Conservation (phyloP, 495 filamentous ascomycete species). For the Astrocystis sublimbata region DNA sequence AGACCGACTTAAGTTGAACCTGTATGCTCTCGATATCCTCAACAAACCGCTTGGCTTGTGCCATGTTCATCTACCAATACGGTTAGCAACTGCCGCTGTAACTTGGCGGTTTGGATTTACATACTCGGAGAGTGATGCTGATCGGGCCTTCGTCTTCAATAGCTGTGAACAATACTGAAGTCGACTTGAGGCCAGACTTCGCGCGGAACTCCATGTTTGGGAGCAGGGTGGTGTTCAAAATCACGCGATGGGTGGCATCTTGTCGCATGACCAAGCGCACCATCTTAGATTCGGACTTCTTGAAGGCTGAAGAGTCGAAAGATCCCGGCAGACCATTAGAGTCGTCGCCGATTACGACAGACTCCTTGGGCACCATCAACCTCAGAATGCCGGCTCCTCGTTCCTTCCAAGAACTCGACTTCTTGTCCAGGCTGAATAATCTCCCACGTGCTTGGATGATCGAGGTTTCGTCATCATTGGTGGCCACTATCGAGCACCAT, state of each 20-base stretch:
- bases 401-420: conserved; percentile 72
- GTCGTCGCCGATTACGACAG: conserved; percentile 50
- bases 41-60: conserved; percentile 46
- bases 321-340: conserved; percentile 42
- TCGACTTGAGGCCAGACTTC: conserved; percentile 62
- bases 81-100: conserved; percentile 2
- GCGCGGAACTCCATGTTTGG: conserved; percentile 73
- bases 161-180: conserved; percentile 53
- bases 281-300: conserved; percentile 45
- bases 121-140: conserved; percentile 71
- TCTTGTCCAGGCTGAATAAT: conserved; percentile 71
- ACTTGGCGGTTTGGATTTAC: conserved; percentile 23
- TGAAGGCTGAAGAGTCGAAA: conserved; percentile 52
- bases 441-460: conserved; percentile 67
- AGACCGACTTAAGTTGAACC: conserved; percentile 37
- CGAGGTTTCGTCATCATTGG: conserved; percentile 69
- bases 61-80: conserved; percentile 42
- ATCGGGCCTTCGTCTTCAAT: conserved; percentile 60
- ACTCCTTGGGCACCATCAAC: conserved; percentile 64
- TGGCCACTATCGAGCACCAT: conserved; percentile 43
- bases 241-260: conserved; percentile 80
- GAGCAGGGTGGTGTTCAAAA: conserved; percentile 77
- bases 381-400: conserved; percentile 80
- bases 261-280: conserved; percentile 84
- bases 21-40: conserved; percentile 43